Percentiles rank a stretch among this genome's conserved stretches.
Evolutionary conservation across 1,139 yeast genomes (phyloP).

Genomic region (Hemisphaericaspora subhashii): DNA sequence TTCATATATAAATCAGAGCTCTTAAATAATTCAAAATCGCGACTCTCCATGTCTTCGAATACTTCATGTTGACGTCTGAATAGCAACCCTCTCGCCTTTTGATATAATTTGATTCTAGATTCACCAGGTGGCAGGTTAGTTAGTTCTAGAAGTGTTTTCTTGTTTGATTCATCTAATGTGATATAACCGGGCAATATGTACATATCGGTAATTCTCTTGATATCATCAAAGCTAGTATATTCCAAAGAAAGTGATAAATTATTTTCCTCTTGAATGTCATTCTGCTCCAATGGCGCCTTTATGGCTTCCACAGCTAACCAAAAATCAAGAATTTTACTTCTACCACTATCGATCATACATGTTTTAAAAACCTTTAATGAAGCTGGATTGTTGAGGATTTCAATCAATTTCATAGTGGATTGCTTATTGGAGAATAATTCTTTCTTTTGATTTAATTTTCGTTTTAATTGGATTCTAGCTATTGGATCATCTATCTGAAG

Average conservation of each 20-base stretch:
- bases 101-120: conserved; percentile 23
- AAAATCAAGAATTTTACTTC: conserved; percentile 50
- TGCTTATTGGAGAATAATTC: neutral
- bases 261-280: conserved; percentile 23
- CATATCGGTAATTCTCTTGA: conserved; percentile 41
- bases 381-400: conserved; percentile 10
- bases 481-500: neutral
- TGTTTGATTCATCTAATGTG: neutral
- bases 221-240: conserved; percentile 48
- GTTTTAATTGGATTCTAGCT: conserved; percentile 7
- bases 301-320: conserved; percentile 70
- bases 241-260: conserved; percentile 32
- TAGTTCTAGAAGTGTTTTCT: conserved; percentile 20
- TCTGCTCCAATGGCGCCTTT: conserved; percentile 72
- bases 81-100: conserved; percentile 55
- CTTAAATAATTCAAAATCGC: conserved; percentile 60
- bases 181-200: neutral
- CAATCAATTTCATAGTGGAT: conserved; percentile 7
- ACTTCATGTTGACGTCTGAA: conserved; percentile 56
- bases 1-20: conserved; percentile 19
- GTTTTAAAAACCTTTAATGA: conserved; percentile 49
- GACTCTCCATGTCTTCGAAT: conserved; percentile 45
- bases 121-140: conserved; percentile 4
- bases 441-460: conserved; percentile 10
- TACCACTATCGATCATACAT: conserved; percentile 51